A percentile compares a stretch with the other conserved stretches of the same genome.
These are phyloP conservation scores for Raphanus hybrid DNA, from an alignment of 441 rosid genomes.

Conservation along the genomic window DNA sequence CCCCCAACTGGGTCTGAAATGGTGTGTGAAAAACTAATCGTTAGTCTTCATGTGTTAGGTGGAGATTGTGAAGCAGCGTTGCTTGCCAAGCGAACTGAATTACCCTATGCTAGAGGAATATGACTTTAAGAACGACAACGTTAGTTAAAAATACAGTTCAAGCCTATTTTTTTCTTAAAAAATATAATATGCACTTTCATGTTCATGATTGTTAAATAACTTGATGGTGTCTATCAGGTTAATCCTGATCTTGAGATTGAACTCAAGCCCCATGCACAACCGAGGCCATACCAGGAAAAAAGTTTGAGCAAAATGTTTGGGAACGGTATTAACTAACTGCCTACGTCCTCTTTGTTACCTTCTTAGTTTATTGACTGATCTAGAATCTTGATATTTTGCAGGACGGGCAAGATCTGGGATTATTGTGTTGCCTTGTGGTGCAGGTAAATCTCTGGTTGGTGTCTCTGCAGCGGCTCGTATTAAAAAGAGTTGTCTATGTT, in stretches of 20 bases:
- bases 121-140: conserved; percentile 91
- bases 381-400: conserved; percentile 43
- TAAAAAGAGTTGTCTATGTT: conserved; percentile 93
- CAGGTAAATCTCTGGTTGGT: conserved; percentile 96
- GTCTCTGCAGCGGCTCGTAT: conserved; percentile 94
- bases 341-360: background rate
- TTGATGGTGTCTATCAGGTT: conserved; percentile 53
- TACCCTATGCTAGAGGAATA: conserved; percentile 99
- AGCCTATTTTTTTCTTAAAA: background rate
- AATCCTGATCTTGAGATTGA: conserved; percentile 95
- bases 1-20: conserved; percentile 11
- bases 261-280: conserved; percentile 81
- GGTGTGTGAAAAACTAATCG: background rate
- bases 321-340: conserved; percentile 58
- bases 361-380: conserved; percentile 11
- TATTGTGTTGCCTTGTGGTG: conserved; percentile 97
- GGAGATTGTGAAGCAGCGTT: conserved; percentile 95
- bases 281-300: conserved; percentile 86
- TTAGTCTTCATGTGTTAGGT: conserved; percentile 53
- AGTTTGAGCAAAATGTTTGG: conserved; percentile 99
- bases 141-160: conserved; percentile 41
- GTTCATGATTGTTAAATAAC: conserved; percentile 15
- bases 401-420: conserved; percentile 99
- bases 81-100: conserved; percentile 93
- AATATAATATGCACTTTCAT: conserved; percentile 7